These are phyloP conservation scores for Neurospora intermedia DNA, from an alignment of 495 filamentous ascomycete species.

Conservation along the genomic window DNA sequence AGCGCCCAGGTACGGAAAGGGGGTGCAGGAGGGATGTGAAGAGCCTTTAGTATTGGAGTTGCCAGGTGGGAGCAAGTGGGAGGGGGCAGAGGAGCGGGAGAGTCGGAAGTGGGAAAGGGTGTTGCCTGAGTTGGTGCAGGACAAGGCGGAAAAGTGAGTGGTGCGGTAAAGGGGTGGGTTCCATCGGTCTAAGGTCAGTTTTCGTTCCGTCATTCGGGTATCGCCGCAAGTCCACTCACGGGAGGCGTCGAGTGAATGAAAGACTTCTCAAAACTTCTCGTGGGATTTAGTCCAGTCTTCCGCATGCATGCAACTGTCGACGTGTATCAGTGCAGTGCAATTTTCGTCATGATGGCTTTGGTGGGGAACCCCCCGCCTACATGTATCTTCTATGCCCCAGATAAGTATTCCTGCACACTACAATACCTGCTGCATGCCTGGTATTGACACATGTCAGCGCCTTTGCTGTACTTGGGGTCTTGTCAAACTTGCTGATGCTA, in stretches of 20 bases:
- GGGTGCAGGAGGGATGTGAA: slow-evolving; percentile 14
- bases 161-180: neutral
- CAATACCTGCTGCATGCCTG: neutral
- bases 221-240: too few relatives aligned
- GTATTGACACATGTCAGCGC: too few relatives aligned
- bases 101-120: slow-evolving; percentile 27
- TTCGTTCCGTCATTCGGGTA: neutral
- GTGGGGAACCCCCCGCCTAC: neutral
- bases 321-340: neutral
- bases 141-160: slow-evolving; percentile 5
- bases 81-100: slow-evolving; percentile 17
- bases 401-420: neutral
- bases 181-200: neutral
- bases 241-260: too few relatives aligned
- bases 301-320: neutral
- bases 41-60: slow-evolving; percentile 33
- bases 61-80: slow-evolving; percentile 29
- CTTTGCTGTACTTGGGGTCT: too few relatives aligned
- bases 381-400: neutral
- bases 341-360: too few relatives aligned
- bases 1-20: slow-evolving; percentile 35
- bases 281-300: neutral
- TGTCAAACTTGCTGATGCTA: too few relatives aligned
- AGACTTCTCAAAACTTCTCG: too few relatives aligned
- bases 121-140: slow-evolving; percentile 31